Base-by-base conservation (phyloP, 495 filamentous ascomycete genomes). In the Neurospora sp. region DNA sequence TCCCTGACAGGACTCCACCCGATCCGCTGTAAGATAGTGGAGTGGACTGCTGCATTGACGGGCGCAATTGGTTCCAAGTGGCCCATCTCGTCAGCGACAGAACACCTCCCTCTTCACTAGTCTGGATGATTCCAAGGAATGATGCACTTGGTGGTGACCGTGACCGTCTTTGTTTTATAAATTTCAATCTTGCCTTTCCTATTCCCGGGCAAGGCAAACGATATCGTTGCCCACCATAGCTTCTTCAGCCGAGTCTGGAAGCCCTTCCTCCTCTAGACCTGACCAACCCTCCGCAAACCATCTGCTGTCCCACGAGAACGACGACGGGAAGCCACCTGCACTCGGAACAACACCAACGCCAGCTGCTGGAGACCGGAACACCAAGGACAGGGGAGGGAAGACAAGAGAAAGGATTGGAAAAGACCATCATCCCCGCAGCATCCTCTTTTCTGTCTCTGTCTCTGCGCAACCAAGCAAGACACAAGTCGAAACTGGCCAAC, bases 221-320 rank as follows among this genome's bases (percentile, higher is more conserved):
- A 70, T 8, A 18, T 66, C 2, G 27, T 66, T 66, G 54, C 54
- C 75, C 81, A 85, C 79, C 80, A 85, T 85, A 79, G 59, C 79
- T 72, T 77, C 78, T 71, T 76, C 74, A 73, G 71, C 76, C 71
- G 72, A 46, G 16, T 70, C 73, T 48, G 71, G 69, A 66, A 72
- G 77, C 78, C 82, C 82, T 82, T 85, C 84, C 83, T 84, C 83
- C 78, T 73, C 70, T 74, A 75, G 75, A 76, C 75, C 78, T 72
- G 70, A 75, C 71, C 73, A 70, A 73, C 41, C 35, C 44, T 41
- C 74, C 73, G 74, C 74, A 73, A 76, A 77, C 71, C 76, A 69
- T 59, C 74, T 16, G 73, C 71, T 70, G 75, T 70, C 72, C 75
- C 71, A 70, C 72, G 73, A 75, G 70, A 70, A 77, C 37, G 59